A percentile compares a stretch with the other conserved stretches of the same genome.
These are phyloP conservation scores for Wallacemonas sp. DNA, from an alignment of 208 protist genomes.

Conservation along the genomic window DNA sequence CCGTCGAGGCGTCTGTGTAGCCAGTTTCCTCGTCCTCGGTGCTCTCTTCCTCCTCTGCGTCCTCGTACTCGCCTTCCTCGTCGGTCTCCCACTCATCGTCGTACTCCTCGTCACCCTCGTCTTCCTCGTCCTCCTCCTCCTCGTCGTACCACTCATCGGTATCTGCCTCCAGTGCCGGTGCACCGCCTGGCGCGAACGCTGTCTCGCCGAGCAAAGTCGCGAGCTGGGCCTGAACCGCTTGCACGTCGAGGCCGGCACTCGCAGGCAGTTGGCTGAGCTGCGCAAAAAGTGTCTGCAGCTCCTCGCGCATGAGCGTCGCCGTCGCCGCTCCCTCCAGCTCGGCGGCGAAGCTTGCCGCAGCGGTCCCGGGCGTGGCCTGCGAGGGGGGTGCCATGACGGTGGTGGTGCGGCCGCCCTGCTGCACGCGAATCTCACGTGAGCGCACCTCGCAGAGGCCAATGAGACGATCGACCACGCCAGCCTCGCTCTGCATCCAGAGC, in stretches of 20 bases:
- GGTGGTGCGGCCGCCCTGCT: slow-evolving; percentile 37
- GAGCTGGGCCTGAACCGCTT: not conserved
- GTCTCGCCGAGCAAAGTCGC: not conserved
- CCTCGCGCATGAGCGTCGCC: not conserved
- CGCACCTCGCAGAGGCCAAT: slow-evolving; percentile 70
- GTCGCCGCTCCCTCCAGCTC: not conserved
- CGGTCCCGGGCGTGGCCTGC: not conserved
- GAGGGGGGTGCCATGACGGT: slow-evolving; percentile 17
- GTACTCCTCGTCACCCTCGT: slow-evolving; percentile 25
- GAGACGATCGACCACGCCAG: slow-evolving; percentile 50
- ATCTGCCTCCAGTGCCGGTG: too few species aligned
- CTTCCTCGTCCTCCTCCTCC: slow-evolving; percentile 30
- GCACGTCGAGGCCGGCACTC: not conserved
- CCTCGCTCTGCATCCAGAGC: slow-evolving; percentile 71
- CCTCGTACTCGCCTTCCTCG: not conserved
- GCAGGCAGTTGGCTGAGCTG: not conserved
- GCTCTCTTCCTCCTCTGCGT: not conserved
- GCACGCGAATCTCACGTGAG: slow-evolving; percentile 28
- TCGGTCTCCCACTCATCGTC: slow-evolving; percentile 18
- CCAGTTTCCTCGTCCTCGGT: too few species aligned
- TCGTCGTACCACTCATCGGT: slow-evolving; percentile 15
- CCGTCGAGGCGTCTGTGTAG: slow-evolving; percentile 1
- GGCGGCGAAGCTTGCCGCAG: not conserved
- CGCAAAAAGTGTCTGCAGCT: not conserved
- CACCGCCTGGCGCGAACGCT: too few species aligned